phyloP scores from a whole-genome alignment of 2,329 filamentous ascomycete genomes.

The Fusarium sp. region DNA sequence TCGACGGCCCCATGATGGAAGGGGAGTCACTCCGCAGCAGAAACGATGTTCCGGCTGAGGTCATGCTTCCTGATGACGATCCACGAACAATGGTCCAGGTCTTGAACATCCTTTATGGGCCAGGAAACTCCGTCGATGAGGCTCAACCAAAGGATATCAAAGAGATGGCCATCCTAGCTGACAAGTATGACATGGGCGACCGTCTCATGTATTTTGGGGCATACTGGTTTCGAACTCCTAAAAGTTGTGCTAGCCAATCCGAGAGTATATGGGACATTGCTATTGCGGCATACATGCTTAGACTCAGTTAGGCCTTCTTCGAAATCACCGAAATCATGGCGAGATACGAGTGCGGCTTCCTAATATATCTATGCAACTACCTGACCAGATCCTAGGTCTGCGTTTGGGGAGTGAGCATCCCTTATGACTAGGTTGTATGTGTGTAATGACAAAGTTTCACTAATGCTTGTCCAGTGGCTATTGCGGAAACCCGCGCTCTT shows the following conservation, averaged over 20 bases:
- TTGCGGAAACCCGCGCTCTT: too few species aligned
- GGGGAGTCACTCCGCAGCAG: neutral
- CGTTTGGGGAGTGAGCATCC: too few species aligned
- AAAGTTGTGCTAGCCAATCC: too few species aligned
- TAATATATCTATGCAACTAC: too few species aligned
- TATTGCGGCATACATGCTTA: too few species aligned
- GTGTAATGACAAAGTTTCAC: too few species aligned
- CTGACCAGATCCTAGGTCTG: too few species aligned
- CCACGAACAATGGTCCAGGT: neutral
- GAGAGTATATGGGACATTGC: neutral
- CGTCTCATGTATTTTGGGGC: neutral
- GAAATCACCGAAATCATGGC: too few species aligned
- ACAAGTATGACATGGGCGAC: neutral
- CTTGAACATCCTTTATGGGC: neutral
- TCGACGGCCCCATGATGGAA: neutral
- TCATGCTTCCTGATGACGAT: neutral
- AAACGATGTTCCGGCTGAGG: neutral
- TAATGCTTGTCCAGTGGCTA: too few species aligned
- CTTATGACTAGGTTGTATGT: too few species aligned
- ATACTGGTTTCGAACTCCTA: neutral
- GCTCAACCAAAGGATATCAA: neutral
- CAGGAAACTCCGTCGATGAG: neutral
- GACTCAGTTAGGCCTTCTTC: too few species aligned
- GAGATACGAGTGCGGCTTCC: too few species aligned
- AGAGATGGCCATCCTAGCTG: neutral